phyloP scores from a whole-genome alignment of 2,329 filamentous ascomycete species.

The Calonectria hongkongensis region DNA sequence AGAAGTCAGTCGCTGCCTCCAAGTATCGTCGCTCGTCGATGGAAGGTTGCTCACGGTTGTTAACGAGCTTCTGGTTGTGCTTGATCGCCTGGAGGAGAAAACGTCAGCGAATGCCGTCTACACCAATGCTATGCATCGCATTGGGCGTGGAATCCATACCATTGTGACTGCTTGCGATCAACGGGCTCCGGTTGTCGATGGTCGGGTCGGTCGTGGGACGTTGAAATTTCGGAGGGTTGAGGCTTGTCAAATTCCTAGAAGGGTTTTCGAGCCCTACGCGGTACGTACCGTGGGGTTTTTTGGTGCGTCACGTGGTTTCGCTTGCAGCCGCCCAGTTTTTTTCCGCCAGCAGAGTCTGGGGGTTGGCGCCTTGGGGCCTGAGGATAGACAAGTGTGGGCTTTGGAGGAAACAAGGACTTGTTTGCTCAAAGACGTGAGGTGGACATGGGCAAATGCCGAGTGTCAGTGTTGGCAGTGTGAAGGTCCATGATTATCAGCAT shows the following conservation, averaged over 20 bases:
- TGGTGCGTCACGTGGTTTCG: constrained; percentile 51
- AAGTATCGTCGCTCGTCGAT: constrained; percentile 54
- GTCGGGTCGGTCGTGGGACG: constrained; percentile 64
- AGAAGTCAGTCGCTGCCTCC: constrained; percentile 63
- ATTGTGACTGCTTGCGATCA: constrained; percentile 74
- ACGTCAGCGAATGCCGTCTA: constrained; percentile 54
- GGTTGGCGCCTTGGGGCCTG: constrained; percentile 21
- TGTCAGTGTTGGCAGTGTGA: neutral
- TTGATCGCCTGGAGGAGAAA: constrained; percentile 86
- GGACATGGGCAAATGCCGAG: neutral
- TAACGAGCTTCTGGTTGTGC: constrained; percentile 99
- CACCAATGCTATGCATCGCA: constrained; percentile 46
- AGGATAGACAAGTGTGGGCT: neutral
- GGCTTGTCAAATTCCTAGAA: constrained; percentile 64
- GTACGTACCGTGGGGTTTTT: constrained; percentile 59
- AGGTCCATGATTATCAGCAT: constrained; percentile 5
- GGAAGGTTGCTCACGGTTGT: constrained; percentile 84
- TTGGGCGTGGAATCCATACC: constrained; percentile 62
- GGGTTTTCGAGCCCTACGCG: constrained; percentile 66
- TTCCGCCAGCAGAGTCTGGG: neutral
- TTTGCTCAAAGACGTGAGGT: neutral
- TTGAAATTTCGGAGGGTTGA: constrained; percentile 62
- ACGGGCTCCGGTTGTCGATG: constrained; percentile 65
- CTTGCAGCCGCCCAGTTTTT: constrained; percentile 2
- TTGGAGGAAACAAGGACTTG: neutral